Conservation (phyloP, 1,284 basidiomycete genomes). For the Coniferiporia weirii region DNA sequence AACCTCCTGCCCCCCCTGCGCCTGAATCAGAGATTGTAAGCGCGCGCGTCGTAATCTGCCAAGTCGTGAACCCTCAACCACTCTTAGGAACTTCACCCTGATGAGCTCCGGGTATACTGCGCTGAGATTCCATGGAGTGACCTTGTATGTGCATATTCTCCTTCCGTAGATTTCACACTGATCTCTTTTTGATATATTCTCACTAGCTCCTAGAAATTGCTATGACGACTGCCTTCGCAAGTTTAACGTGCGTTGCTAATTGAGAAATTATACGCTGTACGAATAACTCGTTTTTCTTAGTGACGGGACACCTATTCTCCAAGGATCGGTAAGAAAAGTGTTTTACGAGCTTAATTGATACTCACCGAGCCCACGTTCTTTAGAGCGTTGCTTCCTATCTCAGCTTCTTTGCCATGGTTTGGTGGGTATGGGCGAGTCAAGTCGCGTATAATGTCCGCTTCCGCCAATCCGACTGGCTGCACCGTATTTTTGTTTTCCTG, state of each 20-base stretch:
- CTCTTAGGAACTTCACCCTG: slow-evolving; percentile 1
- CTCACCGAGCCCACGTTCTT: neutral
- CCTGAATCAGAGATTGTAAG: slow-evolving; percentile 1
- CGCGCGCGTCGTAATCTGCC: neutral
- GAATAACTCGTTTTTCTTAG: neutral
- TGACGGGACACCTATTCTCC: slow-evolving; percentile 16
- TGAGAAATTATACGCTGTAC: neutral
- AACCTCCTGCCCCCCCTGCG: neutral
- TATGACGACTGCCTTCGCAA: slow-evolving; percentile 19
- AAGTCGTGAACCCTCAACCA: neutral
- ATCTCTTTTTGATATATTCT: neutral
- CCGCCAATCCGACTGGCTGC: slow-evolving; percentile 19
- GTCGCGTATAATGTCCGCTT: slow-evolving; percentile 20
- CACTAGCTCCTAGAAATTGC: slow-evolving; percentile 16
- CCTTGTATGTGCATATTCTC: slow-evolving; percentile 7
- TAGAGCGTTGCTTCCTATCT: slow-evolving; percentile 18
- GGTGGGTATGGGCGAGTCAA: slow-evolving; percentile 23
- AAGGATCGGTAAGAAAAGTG: slow-evolving; percentile 11
- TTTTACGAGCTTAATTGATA: neutral
- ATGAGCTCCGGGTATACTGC: slow-evolving; percentile 15
- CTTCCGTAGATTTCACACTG: neutral
- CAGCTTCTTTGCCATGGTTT: slow-evolving; percentile 20
- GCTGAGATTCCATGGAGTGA: slow-evolving; percentile 15
- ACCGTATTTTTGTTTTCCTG: slow-evolving; percentile 19
- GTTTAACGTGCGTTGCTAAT: slow-evolving; percentile 15